phyloP scores from a whole-genome alignment of 2,329 filamentous ascomycete species.

The Harringtonia lauricola region DNA sequence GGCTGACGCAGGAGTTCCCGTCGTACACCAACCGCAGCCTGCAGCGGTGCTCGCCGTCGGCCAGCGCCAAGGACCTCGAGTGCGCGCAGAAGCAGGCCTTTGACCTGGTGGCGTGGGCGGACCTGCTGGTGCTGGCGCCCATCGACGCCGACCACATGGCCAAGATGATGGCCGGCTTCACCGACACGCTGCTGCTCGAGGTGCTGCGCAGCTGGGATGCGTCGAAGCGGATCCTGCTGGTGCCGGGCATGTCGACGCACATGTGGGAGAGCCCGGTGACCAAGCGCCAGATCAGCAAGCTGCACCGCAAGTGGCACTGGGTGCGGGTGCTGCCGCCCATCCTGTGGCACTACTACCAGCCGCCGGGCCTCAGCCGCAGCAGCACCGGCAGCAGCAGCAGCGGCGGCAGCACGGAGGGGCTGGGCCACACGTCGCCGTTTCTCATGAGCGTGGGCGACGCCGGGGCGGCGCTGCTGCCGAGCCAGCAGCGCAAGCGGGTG shows the following conservation, averaged over 20 bases:
- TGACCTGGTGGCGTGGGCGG: slow-evolving; percentile 76
- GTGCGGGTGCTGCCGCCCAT: slow-evolving; percentile 71
- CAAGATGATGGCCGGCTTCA: slow-evolving; percentile 77
- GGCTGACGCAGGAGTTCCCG: slow-evolving; percentile 51
- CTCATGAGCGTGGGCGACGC: no score
- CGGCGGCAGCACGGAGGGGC: slow-evolving; percentile 13
- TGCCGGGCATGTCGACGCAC: slow-evolving; percentile 78
- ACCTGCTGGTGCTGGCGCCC: slow-evolving; percentile 73
- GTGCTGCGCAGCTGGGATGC: slow-evolving; percentile 79
- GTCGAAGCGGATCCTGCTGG: slow-evolving; percentile 71
- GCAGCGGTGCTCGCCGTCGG: slow-evolving; percentile 15
- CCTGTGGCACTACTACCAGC: slow-evolving; percentile 58
- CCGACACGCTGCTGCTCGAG: slow-evolving; percentile 70
- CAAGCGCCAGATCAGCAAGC: slow-evolving; percentile 75
- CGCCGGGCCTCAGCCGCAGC: slow-evolving; percentile 16
- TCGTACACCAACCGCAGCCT: slow-evolving; percentile 45
- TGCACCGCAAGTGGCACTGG: slow-evolving; percentile 79
- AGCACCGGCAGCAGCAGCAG: slow-evolving; percentile 22
- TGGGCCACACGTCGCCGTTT: slow-evolving; percentile 20
- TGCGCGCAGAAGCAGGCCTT: slow-evolving; percentile 41
- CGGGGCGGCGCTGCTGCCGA: slow-evolving; percentile 1
- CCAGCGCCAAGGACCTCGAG: slow-evolving; percentile 30
- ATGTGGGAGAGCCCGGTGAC: slow-evolving; percentile 91
- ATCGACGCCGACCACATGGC: slow-evolving; percentile 76
- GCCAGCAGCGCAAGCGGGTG: slow-evolving; percentile 30